Percentiles rank a stretch among this genome's conserved stretches.
Conservation (phyloP, 2,329 filamentous ascomycete species). For the Phialocephala sp. region DNA sequence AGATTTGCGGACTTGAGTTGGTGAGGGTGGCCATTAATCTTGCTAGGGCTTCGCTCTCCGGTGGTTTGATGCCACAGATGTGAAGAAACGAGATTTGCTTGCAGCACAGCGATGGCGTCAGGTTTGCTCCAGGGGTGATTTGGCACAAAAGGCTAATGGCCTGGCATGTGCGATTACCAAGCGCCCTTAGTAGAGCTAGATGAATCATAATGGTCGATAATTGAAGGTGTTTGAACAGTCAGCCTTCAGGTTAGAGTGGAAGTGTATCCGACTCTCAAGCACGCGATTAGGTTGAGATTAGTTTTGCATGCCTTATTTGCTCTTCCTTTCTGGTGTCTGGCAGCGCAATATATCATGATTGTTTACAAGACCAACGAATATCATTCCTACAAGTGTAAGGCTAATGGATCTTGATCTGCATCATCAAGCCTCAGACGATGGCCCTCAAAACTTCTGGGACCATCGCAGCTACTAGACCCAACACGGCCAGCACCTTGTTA, state of each 20-base stretch:
- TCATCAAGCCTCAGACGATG: too few species aligned
- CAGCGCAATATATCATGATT: too few species aligned
- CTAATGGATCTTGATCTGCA: too few species aligned
- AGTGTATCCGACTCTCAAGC: not conserved
- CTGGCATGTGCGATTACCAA: not conserved
- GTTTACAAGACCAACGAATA: too few species aligned
- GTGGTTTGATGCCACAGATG: not conserved
- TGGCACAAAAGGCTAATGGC: not conserved
- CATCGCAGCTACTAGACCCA: too few species aligned
- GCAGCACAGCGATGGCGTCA: conserved; percentile 5
- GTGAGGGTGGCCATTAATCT: not conserved
- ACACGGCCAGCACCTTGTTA: too few species aligned
- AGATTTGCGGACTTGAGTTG: conserved; percentile 58
- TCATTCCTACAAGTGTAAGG: too few species aligned
- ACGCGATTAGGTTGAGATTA: too few species aligned
- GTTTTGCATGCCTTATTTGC: too few species aligned
- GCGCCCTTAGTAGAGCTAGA: not conserved
- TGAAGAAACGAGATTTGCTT: not conserved
- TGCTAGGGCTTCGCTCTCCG: not conserved
- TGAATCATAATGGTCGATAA: not conserved
- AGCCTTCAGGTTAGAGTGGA: not conserved
- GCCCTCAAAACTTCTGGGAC: too few species aligned
- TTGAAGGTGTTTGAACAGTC: not conserved
- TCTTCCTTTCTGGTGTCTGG: too few species aligned
- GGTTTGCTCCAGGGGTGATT: not conserved